Evolutionary conservation across 139 green algal genomes (phyloP).

Genomic region (Auxenochlorella pyrenoidosa): DNA sequence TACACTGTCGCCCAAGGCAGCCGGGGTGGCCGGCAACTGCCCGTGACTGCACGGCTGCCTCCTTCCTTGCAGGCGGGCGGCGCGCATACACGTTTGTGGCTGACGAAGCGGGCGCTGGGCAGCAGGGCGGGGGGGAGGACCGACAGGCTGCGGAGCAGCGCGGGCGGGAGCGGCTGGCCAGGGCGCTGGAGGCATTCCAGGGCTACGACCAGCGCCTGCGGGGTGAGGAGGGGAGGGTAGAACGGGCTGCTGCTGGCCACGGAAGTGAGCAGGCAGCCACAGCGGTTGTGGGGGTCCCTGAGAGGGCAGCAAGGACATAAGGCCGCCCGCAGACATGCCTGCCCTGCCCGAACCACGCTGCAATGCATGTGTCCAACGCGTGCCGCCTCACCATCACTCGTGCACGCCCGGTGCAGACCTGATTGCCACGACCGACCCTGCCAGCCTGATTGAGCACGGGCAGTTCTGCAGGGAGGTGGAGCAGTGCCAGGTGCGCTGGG

Average conservation of each 20-base stretch:
- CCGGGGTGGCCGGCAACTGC: too few relatives aligned
- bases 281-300: too few relatives aligned
- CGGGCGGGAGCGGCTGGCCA: neutral
- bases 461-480: conserved; percentile 20
- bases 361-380: neutral
- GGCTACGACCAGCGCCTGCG: neutral
- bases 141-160: neutral
- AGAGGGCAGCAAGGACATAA: too few relatives aligned
- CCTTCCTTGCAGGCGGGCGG: neutral
- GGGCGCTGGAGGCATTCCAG: neutral
- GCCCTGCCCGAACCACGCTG: neutral
- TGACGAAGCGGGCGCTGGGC: neutral
- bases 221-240: neutral
- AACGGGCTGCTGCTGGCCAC: too few relatives aligned
- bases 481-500: conserved; percentile 17
- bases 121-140: neutral
- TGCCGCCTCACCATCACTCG: neutral
- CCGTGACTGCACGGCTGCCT: too few relatives aligned
- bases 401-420: neutral
- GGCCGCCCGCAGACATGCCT: neutral
- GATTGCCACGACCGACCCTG: conserved; percentile 1
- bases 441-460: neutral
- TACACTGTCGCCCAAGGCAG: too few relatives aligned
- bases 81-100: neutral
- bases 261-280: too few relatives aligned